A percentile compares a stretch with the other conserved stretches of the same genome.
These are phyloP conservation scores for Pelargonium fulgidum DNA, from an alignment of 441 rosid species.

Conservation along the genomic window DNA sequence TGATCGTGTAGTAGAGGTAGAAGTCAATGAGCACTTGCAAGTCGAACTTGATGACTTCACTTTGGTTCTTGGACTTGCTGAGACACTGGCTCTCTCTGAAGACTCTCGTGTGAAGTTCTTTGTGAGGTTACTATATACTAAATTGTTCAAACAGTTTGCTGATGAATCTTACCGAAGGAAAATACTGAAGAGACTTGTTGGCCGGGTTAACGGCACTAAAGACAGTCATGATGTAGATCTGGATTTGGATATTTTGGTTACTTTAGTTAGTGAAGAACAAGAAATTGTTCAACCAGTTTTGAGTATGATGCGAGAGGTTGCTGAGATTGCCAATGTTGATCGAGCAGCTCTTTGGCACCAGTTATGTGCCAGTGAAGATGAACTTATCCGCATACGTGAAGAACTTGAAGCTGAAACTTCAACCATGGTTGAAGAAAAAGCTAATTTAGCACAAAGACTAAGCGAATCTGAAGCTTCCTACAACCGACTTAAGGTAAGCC, in stretches of 20 bases:
- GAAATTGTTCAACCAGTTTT: constrained; percentile 66
- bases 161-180: constrained; percentile 67
- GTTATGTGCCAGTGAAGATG: constrained; percentile 72
- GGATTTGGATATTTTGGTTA: constrained; percentile 73
- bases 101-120: constrained; percentile 72
- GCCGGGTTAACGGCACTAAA: constrained; percentile 59
- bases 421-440: constrained; percentile 58
- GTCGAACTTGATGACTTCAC: constrained; percentile 63
- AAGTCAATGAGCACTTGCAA: constrained; percentile 52
- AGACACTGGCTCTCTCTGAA: constrained; percentile 69
- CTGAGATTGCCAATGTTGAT: constrained; percentile 85
- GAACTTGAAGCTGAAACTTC: constrained; percentile 66
- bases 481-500: constrained; percentile 70
- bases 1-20: constrained; percentile 60
- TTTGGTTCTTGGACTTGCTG: constrained; percentile 80
- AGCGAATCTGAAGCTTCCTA: constrained; percentile 65
- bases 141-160: constrained; percentile 78
- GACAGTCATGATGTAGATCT: constrained; percentile 61
- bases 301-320: constrained; percentile 80
- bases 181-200: constrained; percentile 84
- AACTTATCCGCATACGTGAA: constrained; percentile 55
- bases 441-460: constrained; percentile 52
- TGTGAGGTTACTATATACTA: constrained; percentile 73
- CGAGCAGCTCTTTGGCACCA: constrained; percentile 97
- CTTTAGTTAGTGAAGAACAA: constrained; percentile 74